Evolutionary conservation across 1,139 yeast genomes (phyloP), one percentile per base, ranked within the genome.

Genomic region (Debaryomyces fabryi): DNA sequence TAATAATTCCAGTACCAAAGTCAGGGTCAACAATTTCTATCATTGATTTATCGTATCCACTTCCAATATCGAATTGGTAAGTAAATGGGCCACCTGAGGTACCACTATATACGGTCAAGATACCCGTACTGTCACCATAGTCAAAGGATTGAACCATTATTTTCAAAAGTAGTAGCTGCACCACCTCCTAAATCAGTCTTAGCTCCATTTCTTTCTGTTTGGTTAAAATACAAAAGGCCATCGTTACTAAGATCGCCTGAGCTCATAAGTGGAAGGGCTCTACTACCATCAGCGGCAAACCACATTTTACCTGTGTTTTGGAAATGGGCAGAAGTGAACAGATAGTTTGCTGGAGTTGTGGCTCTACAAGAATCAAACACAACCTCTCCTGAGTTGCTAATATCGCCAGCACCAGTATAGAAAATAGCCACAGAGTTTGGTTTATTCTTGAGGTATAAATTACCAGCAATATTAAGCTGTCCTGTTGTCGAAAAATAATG

Each of bases 271-370:
- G 70, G 60, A 27, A 52, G 30, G 7, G 60, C 60, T 23, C 50
- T 37, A 10, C 58, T 49, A 16, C 69, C 66, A 39, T 56, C 58
- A 30, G 63, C 64, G 29, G 62, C 68, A 33, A 68, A 55, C 53
- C 56, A 69, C 54, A 69, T 56, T 29, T 58, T 52, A 48, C 74
- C 74, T 42, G 55, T 55, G 49, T 70, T 70, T 13, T 18, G 7
- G 49, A 70, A 69, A 24, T 57, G 42, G 5, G 45, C 46, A 21
- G 63, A 58, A 25, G 52, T 49, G 18, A 70, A 54, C 10, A 47
- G 53, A 51, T 58, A 69, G 25, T 38, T 12, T 10, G 49, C 37
- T 9, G 46, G 27, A n/a, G 46, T 37, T 6, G 34, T 18, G 5
- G 47, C 35, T 8, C 29, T 46, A 4, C 54, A 25, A 12, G 69